Percentiles rank a stretch among this genome's conserved stretches.
These are phyloP conservation scores for Neofusicoccum cordaticola DNA, from an alignment of 2,329 filamentous ascomycete genomes.

Conservation along the genomic window DNA sequence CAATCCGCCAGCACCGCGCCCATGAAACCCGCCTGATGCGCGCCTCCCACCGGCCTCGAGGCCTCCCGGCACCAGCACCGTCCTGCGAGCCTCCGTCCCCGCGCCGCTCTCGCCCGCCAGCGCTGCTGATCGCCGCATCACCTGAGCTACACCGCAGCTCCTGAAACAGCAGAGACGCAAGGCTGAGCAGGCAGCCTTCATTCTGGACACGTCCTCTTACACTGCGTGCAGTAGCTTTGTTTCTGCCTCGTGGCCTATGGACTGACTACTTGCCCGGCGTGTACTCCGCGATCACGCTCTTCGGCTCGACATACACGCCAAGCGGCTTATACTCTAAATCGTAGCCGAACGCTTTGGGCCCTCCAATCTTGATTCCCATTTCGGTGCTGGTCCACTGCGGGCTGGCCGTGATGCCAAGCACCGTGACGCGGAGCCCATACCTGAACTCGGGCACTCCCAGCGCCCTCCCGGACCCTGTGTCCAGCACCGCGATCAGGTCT, in stretches of 20 bases:
- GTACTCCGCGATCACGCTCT: constrained; percentile 17
- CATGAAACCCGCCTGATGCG: constrained; percentile 1
- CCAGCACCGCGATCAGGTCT: constrained; percentile 15
- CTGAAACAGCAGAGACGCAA: not conserved
- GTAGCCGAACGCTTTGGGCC: constrained; percentile 17
- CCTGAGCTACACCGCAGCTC: not conserved
- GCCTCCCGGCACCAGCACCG: not conserved
- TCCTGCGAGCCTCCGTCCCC: too few species aligned
- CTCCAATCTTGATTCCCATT: constrained; percentile 8
- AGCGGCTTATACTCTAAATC: constrained; percentile 13
- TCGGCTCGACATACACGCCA: constrained; percentile 16
- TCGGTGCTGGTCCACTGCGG: constrained; percentile 14
- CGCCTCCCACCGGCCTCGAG: not conserved
- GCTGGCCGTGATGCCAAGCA: constrained; percentile 17
- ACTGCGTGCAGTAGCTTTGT: not conserved
- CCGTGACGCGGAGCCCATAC: constrained; percentile 14
- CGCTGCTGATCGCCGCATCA: not conserved
- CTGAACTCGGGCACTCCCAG: constrained; percentile 17
- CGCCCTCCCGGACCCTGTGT: constrained; percentile 11
- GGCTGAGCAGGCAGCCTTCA: not conserved
- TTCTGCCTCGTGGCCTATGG: not conserved
- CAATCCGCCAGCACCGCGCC: not conserved
- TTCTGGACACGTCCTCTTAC: not conserved
- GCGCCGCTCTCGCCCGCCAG: not conserved
- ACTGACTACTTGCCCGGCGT: not conserved